A percentile compares a stretch with the other conserved stretches of the same genome.
phyloP scores from a whole-genome alignment of 805 yeast genomes.

The Wickerhamomyces hampshirensis region DNA sequence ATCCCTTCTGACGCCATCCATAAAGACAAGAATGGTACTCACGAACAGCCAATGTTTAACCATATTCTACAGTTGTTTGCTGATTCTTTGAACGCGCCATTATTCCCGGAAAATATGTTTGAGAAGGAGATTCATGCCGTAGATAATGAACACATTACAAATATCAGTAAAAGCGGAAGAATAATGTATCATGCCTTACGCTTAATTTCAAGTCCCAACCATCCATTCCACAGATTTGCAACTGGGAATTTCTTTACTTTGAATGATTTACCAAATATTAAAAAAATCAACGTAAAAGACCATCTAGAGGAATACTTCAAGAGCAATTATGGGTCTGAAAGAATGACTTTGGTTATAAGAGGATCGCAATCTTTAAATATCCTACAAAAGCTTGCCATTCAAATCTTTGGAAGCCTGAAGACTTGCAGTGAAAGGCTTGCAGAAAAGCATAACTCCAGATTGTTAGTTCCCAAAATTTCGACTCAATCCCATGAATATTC shows the following conservation, averaged over 20 bases:
- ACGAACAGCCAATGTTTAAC: constrained; percentile 37
- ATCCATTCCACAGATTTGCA: constrained; percentile 57
- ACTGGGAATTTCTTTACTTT: constrained; percentile 61
- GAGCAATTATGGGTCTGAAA: constrained; percentile 38
- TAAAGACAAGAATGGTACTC: constrained; percentile 10
- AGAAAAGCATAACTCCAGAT: background rate
- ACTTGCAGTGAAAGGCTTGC: background rate
- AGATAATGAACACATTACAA: constrained; percentile 63
- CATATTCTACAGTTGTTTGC: constrained; percentile 45
- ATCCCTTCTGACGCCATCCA: constrained; percentile 40
- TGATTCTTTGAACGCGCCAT: constrained; percentile 46
- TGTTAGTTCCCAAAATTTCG: no score
- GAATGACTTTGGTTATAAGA: constrained; percentile 53
- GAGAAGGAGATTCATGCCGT: constrained; percentile 54
- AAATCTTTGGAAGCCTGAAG: constrained; percentile 36
- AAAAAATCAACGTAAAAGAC: constrained; percentile 32
- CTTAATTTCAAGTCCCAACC: constrained; percentile 39
- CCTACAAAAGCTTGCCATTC: constrained; percentile 45
- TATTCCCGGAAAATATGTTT: constrained; percentile 38
- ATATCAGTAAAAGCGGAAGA: constrained; percentile 39
- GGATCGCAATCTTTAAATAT: constrained; percentile 64
- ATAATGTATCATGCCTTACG: constrained; percentile 55
- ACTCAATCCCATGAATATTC: no score
- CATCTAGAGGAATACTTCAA: constrained; percentile 36
- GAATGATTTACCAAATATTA: constrained; percentile 27